Evolutionary conservation across 176 grass and related monocot species (phyloP).

Genomic region (Avena eriantha): DNA sequence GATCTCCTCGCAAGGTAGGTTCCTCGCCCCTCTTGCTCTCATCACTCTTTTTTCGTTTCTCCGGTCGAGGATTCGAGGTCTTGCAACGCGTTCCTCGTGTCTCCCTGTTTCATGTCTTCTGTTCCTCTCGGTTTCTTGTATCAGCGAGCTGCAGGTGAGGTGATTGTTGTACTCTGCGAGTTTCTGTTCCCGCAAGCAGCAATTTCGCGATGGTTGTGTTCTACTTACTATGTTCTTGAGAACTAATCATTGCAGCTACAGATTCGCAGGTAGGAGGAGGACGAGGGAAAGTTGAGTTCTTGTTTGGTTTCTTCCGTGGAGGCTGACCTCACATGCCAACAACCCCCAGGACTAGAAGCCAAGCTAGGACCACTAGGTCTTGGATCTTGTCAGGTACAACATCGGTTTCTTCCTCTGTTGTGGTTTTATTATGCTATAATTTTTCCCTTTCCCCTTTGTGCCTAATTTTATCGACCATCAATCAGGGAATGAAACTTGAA

Average conservation of each 20-base stretch:
- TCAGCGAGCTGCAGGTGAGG: not conserved
- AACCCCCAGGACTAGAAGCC: conserved; percentile 58
- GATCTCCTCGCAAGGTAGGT: conserved; percentile 32
- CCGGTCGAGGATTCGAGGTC: conserved; percentile 26
- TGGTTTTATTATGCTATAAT: not conserved
- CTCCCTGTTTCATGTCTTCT: not conserved
- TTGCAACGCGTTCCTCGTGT: not conserved
- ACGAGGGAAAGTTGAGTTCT: conserved; percentile 10
- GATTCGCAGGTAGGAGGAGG: conserved; percentile 30
- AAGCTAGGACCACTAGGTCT: conserved; percentile 64
- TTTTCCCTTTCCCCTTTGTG: not conserved
- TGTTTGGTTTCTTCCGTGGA: conserved; percentile 39
- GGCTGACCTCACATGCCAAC: conserved; percentile 63
- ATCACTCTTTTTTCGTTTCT: not conserved
- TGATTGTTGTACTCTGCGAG: not conserved
- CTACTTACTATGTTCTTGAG: not conserved
- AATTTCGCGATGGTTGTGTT: not conserved
- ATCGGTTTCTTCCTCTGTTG: conserved; percentile 3
- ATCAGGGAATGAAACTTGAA: not conserved
- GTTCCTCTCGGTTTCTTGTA: not conserved
- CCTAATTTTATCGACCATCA: not conserved
- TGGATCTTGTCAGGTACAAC: conserved; percentile 66
- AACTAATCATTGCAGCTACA: conserved; percentile 14
- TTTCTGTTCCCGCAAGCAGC: not conserved
- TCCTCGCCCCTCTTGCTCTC: conserved; percentile 4